Evolutionary conservation across 768 basidiomycete species (phyloP).

Genomic region (Podaxis carcinomalis): DNA sequence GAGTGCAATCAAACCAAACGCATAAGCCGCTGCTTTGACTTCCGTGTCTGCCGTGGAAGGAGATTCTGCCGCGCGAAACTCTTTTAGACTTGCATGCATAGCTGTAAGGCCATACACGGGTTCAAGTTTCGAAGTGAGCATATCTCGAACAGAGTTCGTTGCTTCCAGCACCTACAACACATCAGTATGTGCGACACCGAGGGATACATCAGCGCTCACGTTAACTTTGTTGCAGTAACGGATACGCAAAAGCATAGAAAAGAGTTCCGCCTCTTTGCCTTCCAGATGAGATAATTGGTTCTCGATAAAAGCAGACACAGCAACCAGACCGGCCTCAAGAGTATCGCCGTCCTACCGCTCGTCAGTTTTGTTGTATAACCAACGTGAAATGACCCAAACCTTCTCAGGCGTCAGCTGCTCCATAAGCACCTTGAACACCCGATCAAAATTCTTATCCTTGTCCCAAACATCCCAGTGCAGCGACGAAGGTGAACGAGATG

Average conservation of each 20-base stretch:
- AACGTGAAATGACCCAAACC: slow-evolving; percentile 36
- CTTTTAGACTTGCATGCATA: slow-evolving; percentile 66
- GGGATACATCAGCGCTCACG: slow-evolving; percentile 36
- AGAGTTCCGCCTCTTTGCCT: slow-evolving; percentile 74
- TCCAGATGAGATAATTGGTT: slow-evolving; percentile 71
- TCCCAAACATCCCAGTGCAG: slow-evolving; percentile 66
- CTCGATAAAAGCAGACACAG: slow-evolving; percentile 81
- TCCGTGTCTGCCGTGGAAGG: slow-evolving; percentile 41
- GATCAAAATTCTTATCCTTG: slow-evolving; percentile 64
- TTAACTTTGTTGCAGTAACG: slow-evolving; percentile 69
- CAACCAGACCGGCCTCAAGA: slow-evolving; percentile 75
- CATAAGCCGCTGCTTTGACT: slow-evolving; percentile 62
- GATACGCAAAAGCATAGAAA: slow-evolving; percentile 64
- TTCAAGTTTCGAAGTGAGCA: slow-evolving; percentile 65
- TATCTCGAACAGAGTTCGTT: slow-evolving; percentile 77
- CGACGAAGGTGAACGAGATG: slow-evolving; percentile 36
- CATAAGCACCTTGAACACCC: slow-evolving; percentile 62
- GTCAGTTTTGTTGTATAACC: background rate
- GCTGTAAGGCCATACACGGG: slow-evolving; percentile 85
- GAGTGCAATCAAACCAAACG: slow-evolving; percentile 79
- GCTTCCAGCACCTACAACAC: slow-evolving; percentile 69
- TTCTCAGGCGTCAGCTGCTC: slow-evolving; percentile 56
- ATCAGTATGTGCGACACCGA: background rate
- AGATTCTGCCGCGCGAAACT: slow-evolving; percentile 53
- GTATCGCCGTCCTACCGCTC: slow-evolving; percentile 52